These are phyloP conservation scores for Amanita muscaria DNA, from an alignment of 768 basidiomycete species.

Conservation along the genomic window DNA sequence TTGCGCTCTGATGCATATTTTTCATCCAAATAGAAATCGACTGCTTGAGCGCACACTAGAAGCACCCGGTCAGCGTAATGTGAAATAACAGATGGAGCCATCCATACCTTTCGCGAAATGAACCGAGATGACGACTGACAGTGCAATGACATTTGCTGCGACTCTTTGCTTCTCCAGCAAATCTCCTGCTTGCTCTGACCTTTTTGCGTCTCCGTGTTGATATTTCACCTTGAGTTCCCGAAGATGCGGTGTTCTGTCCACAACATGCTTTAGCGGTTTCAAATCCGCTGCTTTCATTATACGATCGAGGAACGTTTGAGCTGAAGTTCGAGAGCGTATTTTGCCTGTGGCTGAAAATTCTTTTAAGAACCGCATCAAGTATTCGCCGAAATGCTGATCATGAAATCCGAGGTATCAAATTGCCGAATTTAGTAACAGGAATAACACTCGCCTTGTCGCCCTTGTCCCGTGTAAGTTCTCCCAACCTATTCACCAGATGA, in stretches of 20 bases:
- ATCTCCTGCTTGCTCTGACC: constrained; percentile 1
- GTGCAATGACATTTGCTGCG: constrained; percentile 9
- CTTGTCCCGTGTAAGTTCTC: neutral
- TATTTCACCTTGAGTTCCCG: neutral
- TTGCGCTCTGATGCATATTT: constrained; percentile 11
- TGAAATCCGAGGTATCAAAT: neutral
- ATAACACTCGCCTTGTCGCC: no score
- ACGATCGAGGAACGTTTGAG: constrained; percentile 6
- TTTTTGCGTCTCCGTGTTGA: no score
- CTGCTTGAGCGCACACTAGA: constrained; percentile 17
- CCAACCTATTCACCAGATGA: constrained; percentile 9
- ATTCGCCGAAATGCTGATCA: neutral
- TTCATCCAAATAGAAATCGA: constrained; percentile 20
- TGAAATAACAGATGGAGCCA: neutral
- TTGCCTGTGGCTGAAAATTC: neutral
- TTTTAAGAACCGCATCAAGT: neutral
- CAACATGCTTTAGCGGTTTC: constrained; percentile 4
- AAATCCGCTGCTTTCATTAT: constrained; percentile 1
- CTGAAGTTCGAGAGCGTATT: neutral
- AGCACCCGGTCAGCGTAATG: neutral
- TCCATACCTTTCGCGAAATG: constrained; percentile 17
- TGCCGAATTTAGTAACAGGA: no score
- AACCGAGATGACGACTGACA: constrained; percentile 17
- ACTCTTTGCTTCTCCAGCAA: constrained; percentile 12
- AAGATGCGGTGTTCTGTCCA: neutral